A percentile compares a stretch with the other conserved stretches of the same genome.
Evolutionary conservation across 257 asterid species (phyloP).

Genomic region (Pogostemon cablin): DNA sequence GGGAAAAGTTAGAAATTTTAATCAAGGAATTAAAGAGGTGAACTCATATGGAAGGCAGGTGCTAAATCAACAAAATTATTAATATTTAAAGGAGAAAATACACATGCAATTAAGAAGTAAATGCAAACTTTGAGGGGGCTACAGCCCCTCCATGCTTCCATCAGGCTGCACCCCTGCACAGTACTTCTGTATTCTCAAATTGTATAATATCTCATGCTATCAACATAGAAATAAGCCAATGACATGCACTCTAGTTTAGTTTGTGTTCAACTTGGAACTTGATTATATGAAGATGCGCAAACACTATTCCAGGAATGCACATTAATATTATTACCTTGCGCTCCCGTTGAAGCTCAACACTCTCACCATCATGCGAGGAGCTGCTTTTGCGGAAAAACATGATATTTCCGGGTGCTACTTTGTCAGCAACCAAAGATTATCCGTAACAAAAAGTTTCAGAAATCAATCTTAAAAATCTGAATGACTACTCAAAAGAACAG

Average conservation of each 20-base stretch:
- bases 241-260: constrained; percentile 4
- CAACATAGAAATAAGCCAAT: neutral
- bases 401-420: constrained; percentile 24
- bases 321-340: constrained; percentile 57
- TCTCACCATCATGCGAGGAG: constrained; percentile 52
- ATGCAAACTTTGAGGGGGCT: neutral
- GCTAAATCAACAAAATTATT: neutral
- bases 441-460: constrained; percentile 14
- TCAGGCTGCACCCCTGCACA: neutral
- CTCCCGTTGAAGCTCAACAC: constrained; percentile 56
- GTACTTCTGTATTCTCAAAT: neutral
- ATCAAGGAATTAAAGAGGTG: neutral
- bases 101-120: neutral
- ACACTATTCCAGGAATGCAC: neutral
- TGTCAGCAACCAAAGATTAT: constrained; percentile 27
- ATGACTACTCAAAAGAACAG: constrained; percentile 10
- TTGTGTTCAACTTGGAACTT: constrained; percentile 15
- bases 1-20: neutral
- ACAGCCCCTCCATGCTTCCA: too few relatives aligned
- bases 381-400: constrained; percentile 74
- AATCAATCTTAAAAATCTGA: constrained; percentile 3
- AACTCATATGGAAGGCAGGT: neutral
- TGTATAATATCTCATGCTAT: neutral
- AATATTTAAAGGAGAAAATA: neutral
- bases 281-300: neutral